Percentiles rank a stretch among this genome's conserved stretches.
phyloP scores from a whole-genome alignment of 2,329 filamentous ascomycete genomes.

The Epichloe glyceriae region DNA sequence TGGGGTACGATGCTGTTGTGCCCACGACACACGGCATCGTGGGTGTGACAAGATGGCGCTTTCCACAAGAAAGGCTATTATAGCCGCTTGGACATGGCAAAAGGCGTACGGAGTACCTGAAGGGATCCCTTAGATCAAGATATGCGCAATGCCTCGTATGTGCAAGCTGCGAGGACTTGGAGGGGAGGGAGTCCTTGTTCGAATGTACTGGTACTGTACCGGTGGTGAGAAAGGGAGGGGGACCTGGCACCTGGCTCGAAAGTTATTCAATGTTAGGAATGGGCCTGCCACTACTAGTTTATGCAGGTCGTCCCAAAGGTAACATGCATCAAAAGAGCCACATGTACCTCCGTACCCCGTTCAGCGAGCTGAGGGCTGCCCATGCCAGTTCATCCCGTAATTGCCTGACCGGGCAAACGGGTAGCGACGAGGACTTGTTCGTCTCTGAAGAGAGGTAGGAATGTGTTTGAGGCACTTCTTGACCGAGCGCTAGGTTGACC shows the following conservation, averaged over 20 bases:
- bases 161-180: not conserved
- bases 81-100: not conserved
- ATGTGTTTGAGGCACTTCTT: constrained; percentile 1
- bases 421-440: not conserved
- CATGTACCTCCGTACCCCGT: not conserved
- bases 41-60: constrained; percentile 3
- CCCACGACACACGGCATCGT: not conserved
- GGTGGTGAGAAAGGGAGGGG: not conserved
- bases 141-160: not conserved
- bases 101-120: not conserved
- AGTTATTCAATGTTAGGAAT: not conserved
- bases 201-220: not conserved
- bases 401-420: not conserved
- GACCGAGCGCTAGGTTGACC: constrained; percentile 3
- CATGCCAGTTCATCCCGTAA: not conserved
- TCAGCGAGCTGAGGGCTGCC: not conserved
- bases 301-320: not conserved
- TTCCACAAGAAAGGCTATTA: not conserved
- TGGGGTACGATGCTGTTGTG: constrained; percentile 1
- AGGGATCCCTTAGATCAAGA: not conserved
- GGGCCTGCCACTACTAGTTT: not conserved
- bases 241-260: not conserved
- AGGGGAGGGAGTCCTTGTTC: too few relatives aligned
- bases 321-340: not conserved
- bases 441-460: not conserved